Evolutionary conservation across 2,329 filamentous ascomycete species (phyloP), one percentile per base, ranked within the genome.

Genomic region (Rachicladosporium sp.): DNA sequence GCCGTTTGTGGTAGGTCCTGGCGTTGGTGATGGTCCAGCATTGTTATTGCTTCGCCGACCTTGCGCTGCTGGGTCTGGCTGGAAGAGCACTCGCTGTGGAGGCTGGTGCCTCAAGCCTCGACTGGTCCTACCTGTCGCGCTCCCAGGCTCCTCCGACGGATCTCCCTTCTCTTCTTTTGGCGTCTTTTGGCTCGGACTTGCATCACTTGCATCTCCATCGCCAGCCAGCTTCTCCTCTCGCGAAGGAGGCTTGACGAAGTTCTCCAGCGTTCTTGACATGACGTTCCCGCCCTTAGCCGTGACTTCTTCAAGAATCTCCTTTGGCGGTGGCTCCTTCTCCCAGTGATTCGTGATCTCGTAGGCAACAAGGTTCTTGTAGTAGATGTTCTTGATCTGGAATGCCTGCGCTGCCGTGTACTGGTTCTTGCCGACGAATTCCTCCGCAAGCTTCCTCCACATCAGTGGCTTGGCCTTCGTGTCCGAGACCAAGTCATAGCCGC

Each of bases 341-440:
- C 88, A 82, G 32, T 87, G 65, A 8, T 77, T 80, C 35, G 75
- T 76, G 53, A 93, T 91, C 62, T 93, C 87, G 61, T 82, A 94
- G 2, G 87, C 86, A 9, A 67, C 70, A 29, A 94, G 73, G 53
- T 89, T 86, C 60, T 86, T 88, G 68, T 93, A 93, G 65, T 91
- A 94, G 46, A 82, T 78, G 41, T 82, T 81, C 65, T 94, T 94
- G 41, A 93, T 68, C 43, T 82, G 74, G 63, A 93, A 93, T 10
- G 85, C 86, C 43, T 86, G 77, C n/a, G 85, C 84, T 5, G 85
- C 74, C 44, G 84, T 77, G 55, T 89, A 87, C 52, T 74, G 71
- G 41, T 78, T 78, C 54, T 77, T 77, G 46, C 88, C 74, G 36
- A 83, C 76, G 42, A 93, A 80, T 51, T 87, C 79, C 38, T 78